Base-by-base conservation (phyloP, 306 rosid genomes). In the Sechiopsis laciniata region DNA sequence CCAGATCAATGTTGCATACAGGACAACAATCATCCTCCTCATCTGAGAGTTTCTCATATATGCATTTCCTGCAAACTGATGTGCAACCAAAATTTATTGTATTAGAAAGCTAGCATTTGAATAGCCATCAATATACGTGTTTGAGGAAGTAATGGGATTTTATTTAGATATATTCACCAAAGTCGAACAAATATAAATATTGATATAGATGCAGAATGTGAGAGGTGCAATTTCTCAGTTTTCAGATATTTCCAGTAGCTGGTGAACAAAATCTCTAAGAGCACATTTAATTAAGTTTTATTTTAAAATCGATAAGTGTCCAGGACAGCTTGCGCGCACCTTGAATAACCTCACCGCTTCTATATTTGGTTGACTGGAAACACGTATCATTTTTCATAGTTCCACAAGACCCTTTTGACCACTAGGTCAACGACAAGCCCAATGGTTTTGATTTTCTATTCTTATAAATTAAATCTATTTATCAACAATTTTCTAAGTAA, bases 11-110 rank as follows among this genome's bases (percentile, higher is more conserved):
- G 62, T 89, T 76, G 87, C 99, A 94, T 20, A 86, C 97, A 1
- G 99, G 99, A 80, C 97, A 94, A 70, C 75, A 83, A 74, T 91
- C 97, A 48, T 65, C 59, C 82, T 94, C 97, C 74, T 94, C 97
- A 65, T 94, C 97, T 9, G 96, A 86, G 72, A 94, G 84, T 81
- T 87, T 89, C 65, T 89, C 87, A 45, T 81, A 87, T 77, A 94
- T 94, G 82, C 98, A 94, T 59, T 81, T 89, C 87, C 96, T 89
- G 88, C 98, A 94, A 86, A 94, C 98, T 94, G 96, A 55, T 77
- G 77, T 22, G n/a, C 75, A 57, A 56, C 79, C 78, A 74, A 71
- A 55, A 74, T 15, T 79, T 19, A 50, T 53, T 57, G 65, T 45
- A 45, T 77, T 78, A 80, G 76, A 85, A 24, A 70, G 48, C 61